Base-by-base conservation (phyloP, 2,329 filamentous ascomycete species). In the Aspergillus pseudonomiae region DNA sequence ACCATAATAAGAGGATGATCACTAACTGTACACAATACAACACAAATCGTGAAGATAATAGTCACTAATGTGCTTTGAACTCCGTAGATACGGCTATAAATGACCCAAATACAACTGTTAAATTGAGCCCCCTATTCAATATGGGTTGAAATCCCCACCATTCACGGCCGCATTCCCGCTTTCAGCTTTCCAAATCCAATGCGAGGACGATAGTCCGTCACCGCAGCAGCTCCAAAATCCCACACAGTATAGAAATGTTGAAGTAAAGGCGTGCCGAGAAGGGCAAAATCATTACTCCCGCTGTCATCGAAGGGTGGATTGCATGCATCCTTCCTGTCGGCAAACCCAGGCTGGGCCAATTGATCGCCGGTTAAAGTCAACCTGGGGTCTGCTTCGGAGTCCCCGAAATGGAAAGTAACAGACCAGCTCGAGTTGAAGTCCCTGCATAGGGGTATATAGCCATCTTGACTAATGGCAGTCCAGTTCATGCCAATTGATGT, bases 401-500 rank as follows among this genome's bases (percentile, higher is more conserved):
- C 43, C 11, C 43, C 43, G 43, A 46, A 46, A 24, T 46, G 24
- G 16, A 46, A 46, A 24, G 43, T 46, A 2, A 46, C 10, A 9
- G 43, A 46, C 43, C 43, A 46, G 43, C n/a, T 46, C 21, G 43
- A 46, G n/a, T 46, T 46, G 21, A 46, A 46, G 9, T 46, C 43
- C 10, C 9, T 26, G 43, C 43, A 46, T 10, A 46, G 3, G 2
- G 43, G 43, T 3, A 46, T 21, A 14, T 46, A 14, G 11, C 21
- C 21, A 1, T 19, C 34, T 2, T 57, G 16, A 26, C 41, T 39
- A 57, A 57, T 57, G 2, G 54, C 54, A 1, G 36, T 43, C 24
- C 41, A 57, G 36, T 57, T 43, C 54, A 39, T 41, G 11, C 54
- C 54, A 6, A 57, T 43, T 3, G 54, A 57, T n/a, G n/a, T 34